Percentiles rank a stretch among this genome's conserved stretches.
Conservation (phyloP, 768 basidiomycete species). For the Cubamyces sp. region DNA sequence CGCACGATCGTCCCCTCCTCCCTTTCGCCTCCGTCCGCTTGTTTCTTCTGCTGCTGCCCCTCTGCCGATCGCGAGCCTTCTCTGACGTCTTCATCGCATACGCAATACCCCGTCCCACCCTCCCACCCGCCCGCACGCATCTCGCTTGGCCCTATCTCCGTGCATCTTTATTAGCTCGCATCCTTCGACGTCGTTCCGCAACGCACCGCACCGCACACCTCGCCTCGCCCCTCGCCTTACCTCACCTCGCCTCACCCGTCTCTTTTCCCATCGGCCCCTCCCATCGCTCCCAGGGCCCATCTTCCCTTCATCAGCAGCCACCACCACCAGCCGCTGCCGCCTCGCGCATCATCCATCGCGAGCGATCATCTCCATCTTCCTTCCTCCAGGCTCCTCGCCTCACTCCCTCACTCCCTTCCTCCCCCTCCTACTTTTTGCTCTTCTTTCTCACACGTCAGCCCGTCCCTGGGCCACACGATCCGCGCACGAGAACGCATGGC, state of each 20-base stretch:
- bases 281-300: background rate
- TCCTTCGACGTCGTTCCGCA: slow-evolving; percentile 9
- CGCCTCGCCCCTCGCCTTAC: background rate
- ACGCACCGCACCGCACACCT: too few species aligned
- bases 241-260: background rate
- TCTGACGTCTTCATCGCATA: slow-evolving; percentile 23
- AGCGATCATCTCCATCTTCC: too few species aligned
- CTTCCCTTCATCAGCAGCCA: background rate
- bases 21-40: too few species aligned
- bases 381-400: too few species aligned
- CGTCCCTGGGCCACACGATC: background rate
- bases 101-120: slow-evolving; percentile 9
- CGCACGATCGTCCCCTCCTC: slow-evolving; percentile 5
- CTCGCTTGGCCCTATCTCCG: slow-evolving; percentile 23
- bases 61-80: slow-evolving; percentile 15
- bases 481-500: too few species aligned
- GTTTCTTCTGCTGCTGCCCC: background rate
- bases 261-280: background rate
- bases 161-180: slow-evolving; percentile 21
- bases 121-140: background rate
- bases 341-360: too few species aligned
- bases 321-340: too few species aligned
- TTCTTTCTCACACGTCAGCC: background rate
- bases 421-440: background rate
- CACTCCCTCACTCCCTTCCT: background rate